Evolutionary conservation across 2,329 filamentous ascomycete species (phyloP).

Genomic region (Alternaria solani): DNA sequence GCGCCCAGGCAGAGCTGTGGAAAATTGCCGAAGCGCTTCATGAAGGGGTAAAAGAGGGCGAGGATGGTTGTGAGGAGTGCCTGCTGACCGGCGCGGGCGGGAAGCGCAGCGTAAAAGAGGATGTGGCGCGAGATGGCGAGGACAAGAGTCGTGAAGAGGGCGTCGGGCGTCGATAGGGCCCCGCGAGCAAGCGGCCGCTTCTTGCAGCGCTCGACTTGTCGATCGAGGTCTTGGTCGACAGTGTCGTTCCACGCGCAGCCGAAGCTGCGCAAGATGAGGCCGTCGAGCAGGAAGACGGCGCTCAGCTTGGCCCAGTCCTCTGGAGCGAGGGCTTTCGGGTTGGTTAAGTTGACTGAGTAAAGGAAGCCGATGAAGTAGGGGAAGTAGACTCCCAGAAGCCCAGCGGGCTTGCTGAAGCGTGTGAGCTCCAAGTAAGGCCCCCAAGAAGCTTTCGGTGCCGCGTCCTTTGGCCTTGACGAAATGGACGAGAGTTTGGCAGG

Average conservation of each 20-base stretch:
- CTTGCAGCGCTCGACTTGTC: conserved; percentile 46
- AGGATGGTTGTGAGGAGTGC: conserved; percentile 55
- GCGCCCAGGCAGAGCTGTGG: conserved; percentile 62
- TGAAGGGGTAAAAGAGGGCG: conserved; percentile 59
- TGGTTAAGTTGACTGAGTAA: conserved; percentile 42
- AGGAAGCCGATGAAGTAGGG: conserved; percentile 52
- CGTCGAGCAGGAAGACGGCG: conserved; percentile 58
- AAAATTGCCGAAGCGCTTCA: conserved; percentile 63
- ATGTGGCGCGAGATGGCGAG: conserved; percentile 4
- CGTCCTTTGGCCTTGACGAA: not conserved
- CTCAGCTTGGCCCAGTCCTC: conserved; percentile 19
- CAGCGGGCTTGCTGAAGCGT: conserved; percentile 53
- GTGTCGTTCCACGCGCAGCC: conserved; percentile 65
- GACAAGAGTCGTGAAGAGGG: conserved; percentile 4
- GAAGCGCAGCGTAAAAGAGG: not conserved
- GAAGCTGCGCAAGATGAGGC: conserved; percentile 36
- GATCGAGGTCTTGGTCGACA: conserved; percentile 63
- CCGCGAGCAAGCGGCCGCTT: conserved; percentile 51
- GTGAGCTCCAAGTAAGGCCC: conserved; percentile 51
- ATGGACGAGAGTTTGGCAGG: not conserved
- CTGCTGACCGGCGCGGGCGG: conserved; percentile 30
- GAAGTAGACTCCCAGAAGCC: conserved; percentile 59
- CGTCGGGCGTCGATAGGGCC: conserved; percentile 56
- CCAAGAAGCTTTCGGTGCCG: conserved; percentile 8
- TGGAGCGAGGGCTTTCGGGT: conserved; percentile 8